Evolutionary conservation across 1,284 basidiomycete genomes (phyloP).

Genomic region (Ceratobasidium sp.): DNA sequence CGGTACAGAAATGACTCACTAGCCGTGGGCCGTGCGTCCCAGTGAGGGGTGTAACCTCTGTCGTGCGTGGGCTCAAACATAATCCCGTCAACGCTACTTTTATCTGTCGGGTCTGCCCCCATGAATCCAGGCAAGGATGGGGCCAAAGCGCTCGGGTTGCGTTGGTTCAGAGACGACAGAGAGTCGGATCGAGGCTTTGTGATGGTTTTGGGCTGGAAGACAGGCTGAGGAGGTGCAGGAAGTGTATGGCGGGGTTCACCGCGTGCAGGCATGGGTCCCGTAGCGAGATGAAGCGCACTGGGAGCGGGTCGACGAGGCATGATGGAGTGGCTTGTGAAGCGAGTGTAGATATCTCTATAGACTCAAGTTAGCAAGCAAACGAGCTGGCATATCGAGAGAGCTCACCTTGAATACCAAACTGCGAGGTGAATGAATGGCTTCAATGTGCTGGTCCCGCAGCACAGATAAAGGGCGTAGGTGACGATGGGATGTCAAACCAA

Average conservation of each 20-base stretch:
- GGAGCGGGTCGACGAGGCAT: conserved; percentile 48
- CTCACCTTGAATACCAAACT: conserved; percentile 14
- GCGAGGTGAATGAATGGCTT: conserved; percentile 4
- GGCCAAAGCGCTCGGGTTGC: not conserved
- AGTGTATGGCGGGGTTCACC: conserved; percentile 43
- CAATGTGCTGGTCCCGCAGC: conserved; percentile 19
- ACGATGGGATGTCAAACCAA: not conserved
- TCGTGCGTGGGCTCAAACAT: conserved; percentile 30
- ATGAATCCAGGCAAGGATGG: not conserved
- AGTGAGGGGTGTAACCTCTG: conserved; percentile 14
- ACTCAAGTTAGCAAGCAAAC: not conserved
- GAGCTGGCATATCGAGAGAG: not conserved
- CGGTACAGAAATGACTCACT: not conserved
- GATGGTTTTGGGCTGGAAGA: conserved; percentile 35
- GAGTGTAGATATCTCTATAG: not conserved
- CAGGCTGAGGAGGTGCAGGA: conserved; percentile 45
- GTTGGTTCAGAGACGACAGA: not conserved
- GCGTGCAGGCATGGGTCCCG: conserved; percentile 37
- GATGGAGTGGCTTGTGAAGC: conserved; percentile 5
- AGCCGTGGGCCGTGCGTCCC: conserved; percentile 17
- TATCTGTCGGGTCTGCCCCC: conserved; percentile 28
- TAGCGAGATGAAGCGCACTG: conserved; percentile 38
- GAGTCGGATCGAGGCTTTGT: conserved; percentile 37
- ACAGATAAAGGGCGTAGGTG: not conserved
- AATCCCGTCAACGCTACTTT: conserved; percentile 27